Evolutionary conservation across 1,284 basidiomycete genomes (phyloP).

Genomic region (Trichosporon sp.): DNA sequence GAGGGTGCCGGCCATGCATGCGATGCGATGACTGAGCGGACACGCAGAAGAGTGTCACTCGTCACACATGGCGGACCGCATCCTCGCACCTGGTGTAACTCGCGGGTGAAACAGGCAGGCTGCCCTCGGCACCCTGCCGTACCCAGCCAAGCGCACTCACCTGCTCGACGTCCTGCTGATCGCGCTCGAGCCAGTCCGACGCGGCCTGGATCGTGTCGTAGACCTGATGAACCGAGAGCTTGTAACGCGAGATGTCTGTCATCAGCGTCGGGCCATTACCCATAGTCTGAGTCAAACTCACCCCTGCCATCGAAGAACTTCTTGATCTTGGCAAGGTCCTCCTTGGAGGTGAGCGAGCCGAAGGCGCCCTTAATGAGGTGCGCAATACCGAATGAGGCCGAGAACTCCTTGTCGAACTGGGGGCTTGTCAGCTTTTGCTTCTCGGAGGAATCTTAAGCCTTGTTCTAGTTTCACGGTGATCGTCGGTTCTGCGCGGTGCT

Average conservation of each 20-base stretch:
- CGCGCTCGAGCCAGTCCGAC: slow-evolving; percentile 61
- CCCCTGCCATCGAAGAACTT: slow-evolving; percentile 65
- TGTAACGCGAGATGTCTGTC: slow-evolving; percentile 57
- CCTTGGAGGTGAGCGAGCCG: slow-evolving; percentile 65
- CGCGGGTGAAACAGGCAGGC: background rate
- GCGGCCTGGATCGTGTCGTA: slow-evolving; percentile 61
- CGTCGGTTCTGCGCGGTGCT: background rate
- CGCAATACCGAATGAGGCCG: slow-evolving; percentile 65
- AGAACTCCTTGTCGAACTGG: slow-evolving; percentile 71
- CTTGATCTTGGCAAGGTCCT: slow-evolving; percentile 71
- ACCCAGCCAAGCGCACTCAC: slow-evolving; percentile 35
- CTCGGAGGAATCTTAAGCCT: background rate
- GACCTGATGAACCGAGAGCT: slow-evolving; percentile 60
- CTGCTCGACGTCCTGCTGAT: slow-evolving; percentile 59
- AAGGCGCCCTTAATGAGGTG: slow-evolving; percentile 63
- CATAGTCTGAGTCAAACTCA: slow-evolving; percentile 29
- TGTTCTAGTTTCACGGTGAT: background rate
- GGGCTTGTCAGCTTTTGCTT: slow-evolving; percentile 1
- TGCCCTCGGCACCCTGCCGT: background rate
- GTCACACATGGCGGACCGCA: background rate
- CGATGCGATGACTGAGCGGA: background rate
- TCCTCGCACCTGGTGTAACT: background rate
- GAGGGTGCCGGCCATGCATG: background rate
- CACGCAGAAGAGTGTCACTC: background rate
- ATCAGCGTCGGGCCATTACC: background rate